Conservation (phyloP, 169 alveolate genomes). For the Perkinsus chesapeaki region DNA sequence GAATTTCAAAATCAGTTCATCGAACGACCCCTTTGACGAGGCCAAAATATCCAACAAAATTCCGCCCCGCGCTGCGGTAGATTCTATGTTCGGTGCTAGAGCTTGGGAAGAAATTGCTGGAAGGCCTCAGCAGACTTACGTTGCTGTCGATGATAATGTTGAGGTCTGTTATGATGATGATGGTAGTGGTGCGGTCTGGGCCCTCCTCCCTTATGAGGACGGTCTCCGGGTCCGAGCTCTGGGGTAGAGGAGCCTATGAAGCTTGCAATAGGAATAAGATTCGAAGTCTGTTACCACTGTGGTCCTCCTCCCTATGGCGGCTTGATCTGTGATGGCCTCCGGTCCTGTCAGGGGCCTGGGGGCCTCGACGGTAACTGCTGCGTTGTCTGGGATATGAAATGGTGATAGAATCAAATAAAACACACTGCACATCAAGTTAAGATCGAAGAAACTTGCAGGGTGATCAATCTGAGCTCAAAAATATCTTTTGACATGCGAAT, state of each 20-base stretch:
- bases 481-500: too few relatives aligned
- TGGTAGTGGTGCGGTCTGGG: neutral
- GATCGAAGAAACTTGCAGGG: neutral
- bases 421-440: neutral
- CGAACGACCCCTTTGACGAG: too few relatives aligned
- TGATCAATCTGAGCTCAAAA: too few relatives aligned
- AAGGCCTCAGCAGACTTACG: neutral
- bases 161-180: neutral
- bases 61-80: too few relatives aligned
- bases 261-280: neutral
- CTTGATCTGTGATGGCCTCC: too few relatives aligned
- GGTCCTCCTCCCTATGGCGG: too few relatives aligned
- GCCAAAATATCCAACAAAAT: too few relatives aligned
- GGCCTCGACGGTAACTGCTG: neutral
- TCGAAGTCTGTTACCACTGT: neutral
- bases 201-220: neutral
- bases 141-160: neutral
- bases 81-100: too few relatives aligned
- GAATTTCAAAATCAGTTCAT: too few relatives aligned
- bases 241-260: neutral
- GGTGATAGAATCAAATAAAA: neutral
- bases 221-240: neutral
- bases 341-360: too few relatives aligned
- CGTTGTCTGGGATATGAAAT: neutral
- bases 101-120: too few relatives aligned